Percentiles rank a stretch among this genome's conserved stretches.
phyloP scores from a whole-genome alignment of 2,329 filamentous ascomycete genomes.

The Microdochium bolleyi region DNA sequence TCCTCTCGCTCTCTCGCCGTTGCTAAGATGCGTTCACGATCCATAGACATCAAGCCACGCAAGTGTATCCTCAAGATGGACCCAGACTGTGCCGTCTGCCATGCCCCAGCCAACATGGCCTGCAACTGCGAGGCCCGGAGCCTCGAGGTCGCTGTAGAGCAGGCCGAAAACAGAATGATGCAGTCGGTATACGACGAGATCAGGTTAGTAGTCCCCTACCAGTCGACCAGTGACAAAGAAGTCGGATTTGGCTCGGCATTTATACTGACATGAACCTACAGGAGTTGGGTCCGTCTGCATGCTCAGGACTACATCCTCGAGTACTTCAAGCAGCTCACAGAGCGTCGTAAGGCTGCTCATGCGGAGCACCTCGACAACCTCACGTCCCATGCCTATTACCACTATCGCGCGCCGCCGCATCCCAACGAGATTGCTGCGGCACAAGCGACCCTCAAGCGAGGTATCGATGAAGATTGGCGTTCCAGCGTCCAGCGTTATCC shows the following conservation, averaged over 20 bases:
- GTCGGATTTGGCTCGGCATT: conserved; percentile 1
- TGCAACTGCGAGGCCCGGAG: conserved; percentile 62
- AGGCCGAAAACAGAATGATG: conserved; percentile 59
- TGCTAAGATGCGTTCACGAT: conserved; percentile 46
- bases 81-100: conserved; percentile 61
- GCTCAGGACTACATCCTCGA: conserved; percentile 62
- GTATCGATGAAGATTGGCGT: conserved; percentile 74
- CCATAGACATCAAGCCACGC: conserved; percentile 35
- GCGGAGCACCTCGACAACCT: conserved; percentile 47
- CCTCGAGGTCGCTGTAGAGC: conserved; percentile 52
- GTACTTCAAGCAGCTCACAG: conserved; percentile 54
- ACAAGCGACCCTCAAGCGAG: conserved; percentile 58
- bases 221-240: too few relatives aligned
- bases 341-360: conserved; percentile 52
- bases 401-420: conserved; percentile 50
- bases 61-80: conserved; percentile 55
- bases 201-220: conserved; percentile 35
- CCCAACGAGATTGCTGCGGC: conserved; percentile 56
- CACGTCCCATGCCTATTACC: conserved; percentile 45
- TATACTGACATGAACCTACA: conserved; percentile 16
- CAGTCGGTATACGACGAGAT: conserved; percentile 54
- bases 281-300: conserved; percentile 55
- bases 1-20: conserved; percentile 19
- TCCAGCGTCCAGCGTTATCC: conserved; percentile 68
- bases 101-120: conserved; percentile 45